Percentiles rank a stretch among this genome's conserved stretches.
Conservation (phyloP, 805 yeast species). For the Starmerella etchellsii region DNA sequence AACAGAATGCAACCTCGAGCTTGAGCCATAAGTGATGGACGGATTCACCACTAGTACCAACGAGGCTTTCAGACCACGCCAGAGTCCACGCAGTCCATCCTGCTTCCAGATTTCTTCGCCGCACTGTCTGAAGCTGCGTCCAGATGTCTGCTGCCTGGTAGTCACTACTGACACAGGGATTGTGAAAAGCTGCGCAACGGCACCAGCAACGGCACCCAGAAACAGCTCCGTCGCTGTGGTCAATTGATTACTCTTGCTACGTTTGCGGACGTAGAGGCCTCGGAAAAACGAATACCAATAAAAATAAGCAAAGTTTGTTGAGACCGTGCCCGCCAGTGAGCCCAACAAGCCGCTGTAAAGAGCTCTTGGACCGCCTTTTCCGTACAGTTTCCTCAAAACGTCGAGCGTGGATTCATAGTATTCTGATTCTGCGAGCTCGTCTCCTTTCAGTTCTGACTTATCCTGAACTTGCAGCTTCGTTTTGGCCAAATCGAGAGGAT, state of each 20-base stretch:
- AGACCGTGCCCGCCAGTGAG: conserved; percentile 55
- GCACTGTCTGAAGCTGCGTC: conserved; percentile 30
- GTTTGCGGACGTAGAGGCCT: conserved; percentile 37
- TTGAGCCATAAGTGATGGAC: conserved; percentile 73
- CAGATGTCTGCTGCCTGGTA: conserved; percentile 37
- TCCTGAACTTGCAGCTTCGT: conserved; percentile 64
- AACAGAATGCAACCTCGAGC: conserved; percentile 49
- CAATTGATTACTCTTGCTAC: conserved; percentile 24
- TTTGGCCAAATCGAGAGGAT: conserved; percentile 69
- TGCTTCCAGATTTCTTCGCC: conserved; percentile 42
- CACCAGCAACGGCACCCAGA: conserved; percentile 72
- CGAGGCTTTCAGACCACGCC: conserved; percentile 76
- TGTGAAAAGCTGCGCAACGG: conserved; percentile 66
- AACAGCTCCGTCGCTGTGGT: conserved; percentile 55
- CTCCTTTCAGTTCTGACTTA: background rate
- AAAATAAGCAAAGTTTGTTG: conserved; percentile 70
- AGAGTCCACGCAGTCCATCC: conserved; percentile 59
- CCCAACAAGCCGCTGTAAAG: conserved; percentile 63
- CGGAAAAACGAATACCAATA: conserved; percentile 75
- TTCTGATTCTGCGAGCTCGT: background rate
- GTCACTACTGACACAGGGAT: conserved; percentile 71
- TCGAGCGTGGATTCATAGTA: conserved; percentile 47
- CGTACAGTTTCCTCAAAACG: conserved; percentile 45
- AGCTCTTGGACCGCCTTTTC: conserved; percentile 48
- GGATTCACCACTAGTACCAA: conserved; percentile 70